Conservation (phyloP, 2,329 filamentous ascomycete species). For the Fusarium agapanthi region DNA sequence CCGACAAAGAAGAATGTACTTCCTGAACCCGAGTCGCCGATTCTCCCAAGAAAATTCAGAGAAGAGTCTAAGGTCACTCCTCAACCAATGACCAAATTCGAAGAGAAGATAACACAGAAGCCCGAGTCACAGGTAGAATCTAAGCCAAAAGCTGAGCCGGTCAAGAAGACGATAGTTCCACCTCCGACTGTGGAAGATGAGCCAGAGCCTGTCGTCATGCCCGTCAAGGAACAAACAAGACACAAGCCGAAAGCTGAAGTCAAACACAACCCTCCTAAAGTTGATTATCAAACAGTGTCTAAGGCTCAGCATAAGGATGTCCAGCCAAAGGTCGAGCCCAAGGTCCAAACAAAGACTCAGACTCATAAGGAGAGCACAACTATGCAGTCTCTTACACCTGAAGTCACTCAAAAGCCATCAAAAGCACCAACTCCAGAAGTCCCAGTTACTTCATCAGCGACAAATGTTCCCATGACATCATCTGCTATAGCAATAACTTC, state of each 20-base stretch:
- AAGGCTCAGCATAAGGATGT: neutral
- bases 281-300: neutral
- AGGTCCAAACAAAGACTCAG: neutral
- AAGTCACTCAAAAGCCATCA: neutral
- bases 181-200: constrained; percentile 11
- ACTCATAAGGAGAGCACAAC: neutral
- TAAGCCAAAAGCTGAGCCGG: neutral
- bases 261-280: neutral
- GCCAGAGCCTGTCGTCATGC: neutral
- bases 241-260: neutral
- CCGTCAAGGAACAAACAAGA: neutral
- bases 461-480: neutral
- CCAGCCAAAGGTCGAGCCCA: neutral
- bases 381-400: neutral
- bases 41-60: neutral
- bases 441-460: neutral
- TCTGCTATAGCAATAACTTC: neutral
- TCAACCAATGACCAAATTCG: neutral
- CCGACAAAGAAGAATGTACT: neutral
- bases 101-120: neutral
- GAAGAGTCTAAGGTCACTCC: neutral
- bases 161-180: neutral
- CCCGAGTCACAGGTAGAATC: neutral
- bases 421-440: neutral
- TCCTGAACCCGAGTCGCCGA: neutral